Percentiles rank a stretch among this genome's conserved stretches.
Evolutionary conservation across 495 filamentous ascomycete genomes (phyloP).

Genomic region (Neurospora sp.): DNA sequence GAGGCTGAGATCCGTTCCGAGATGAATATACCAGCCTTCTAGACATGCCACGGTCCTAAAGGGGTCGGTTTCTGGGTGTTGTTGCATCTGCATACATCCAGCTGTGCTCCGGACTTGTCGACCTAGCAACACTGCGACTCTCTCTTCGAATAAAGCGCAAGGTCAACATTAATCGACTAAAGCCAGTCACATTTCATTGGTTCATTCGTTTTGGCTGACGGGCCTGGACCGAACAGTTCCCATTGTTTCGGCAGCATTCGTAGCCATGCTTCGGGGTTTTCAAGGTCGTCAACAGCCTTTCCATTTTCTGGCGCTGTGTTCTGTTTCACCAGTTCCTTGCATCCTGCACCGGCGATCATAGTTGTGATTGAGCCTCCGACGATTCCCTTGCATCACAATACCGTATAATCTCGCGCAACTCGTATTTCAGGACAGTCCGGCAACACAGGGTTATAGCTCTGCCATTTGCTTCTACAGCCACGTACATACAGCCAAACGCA

Average conservation of each 20-base stretch:
- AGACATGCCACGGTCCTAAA: neutral
- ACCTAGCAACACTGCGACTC: neutral
- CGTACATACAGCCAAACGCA: neutral
- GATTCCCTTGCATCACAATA: neutral
- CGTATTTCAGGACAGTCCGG: neutral
- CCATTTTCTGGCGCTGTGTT: neutral
- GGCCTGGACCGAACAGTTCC: neutral
- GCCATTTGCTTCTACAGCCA: neutral
- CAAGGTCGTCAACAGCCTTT: neutral
- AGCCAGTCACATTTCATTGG: neutral
- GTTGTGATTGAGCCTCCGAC: neutral
- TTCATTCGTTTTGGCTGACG: neutral
- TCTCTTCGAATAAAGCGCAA: neutral
- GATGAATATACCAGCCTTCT: neutral
- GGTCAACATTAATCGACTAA: neutral
- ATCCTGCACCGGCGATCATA: neutral
- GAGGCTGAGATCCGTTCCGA: neutral
- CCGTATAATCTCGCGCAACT: neutral
- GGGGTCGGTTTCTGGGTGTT: neutral
- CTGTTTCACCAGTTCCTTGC: neutral
- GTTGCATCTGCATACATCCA: neutral
- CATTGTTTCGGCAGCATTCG: neutral
- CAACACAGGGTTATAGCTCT: neutral
- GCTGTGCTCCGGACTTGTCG: neutral
- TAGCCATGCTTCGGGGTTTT: neutral